Percentiles rank a stretch among this genome's conserved stretches.
These are phyloP conservation scores for Morella rubra DNA, from an alignment of 306 rosid genomes.

Conservation along the genomic window DNA sequence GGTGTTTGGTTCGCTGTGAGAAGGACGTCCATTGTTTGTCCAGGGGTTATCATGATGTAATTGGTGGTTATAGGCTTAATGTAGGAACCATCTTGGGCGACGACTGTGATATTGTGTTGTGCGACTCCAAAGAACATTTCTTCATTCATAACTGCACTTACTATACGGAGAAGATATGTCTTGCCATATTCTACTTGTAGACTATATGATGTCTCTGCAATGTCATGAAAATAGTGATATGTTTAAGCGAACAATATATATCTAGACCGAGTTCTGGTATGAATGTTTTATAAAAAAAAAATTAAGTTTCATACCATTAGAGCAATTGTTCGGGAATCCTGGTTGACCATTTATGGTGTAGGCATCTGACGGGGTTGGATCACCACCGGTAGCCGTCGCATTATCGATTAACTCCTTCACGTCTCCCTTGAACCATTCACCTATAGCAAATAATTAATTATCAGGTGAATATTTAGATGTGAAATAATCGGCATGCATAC, in stretches of 20 bases:
- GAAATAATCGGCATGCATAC: no score
- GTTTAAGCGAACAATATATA: background rate
- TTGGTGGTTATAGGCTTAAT: constrained; percentile 16
- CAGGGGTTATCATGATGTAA: constrained; percentile 22
- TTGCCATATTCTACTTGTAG: constrained; percentile 9
- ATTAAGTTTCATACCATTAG: constrained; percentile 10
- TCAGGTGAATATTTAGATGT: no score
- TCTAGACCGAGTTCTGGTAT: no score
- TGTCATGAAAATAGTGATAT: background rate
- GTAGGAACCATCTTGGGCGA: constrained; percentile 25
- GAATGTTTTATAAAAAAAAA: no score
- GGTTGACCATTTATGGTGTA: constrained; percentile 37
- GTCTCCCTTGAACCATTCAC: background rate
- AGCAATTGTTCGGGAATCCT: constrained; percentile 27
- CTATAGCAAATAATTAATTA: background rate
- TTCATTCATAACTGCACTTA: constrained; percentile 34
- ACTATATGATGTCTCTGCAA: constrained; percentile 35
- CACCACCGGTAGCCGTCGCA: background rate
- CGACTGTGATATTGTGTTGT: constrained; percentile 23
- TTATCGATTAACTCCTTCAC: background rate
- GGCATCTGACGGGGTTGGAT: constrained; percentile 33
- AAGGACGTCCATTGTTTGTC: constrained; percentile 31
- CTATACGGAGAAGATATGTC: constrained; percentile 17
- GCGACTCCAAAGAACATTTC: constrained; percentile 25
- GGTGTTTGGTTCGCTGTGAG: constrained; percentile 16